Base-by-base conservation (phyloP, 192 early-diverging fungal species). In the Ambispora gerdemannii region DNA sequence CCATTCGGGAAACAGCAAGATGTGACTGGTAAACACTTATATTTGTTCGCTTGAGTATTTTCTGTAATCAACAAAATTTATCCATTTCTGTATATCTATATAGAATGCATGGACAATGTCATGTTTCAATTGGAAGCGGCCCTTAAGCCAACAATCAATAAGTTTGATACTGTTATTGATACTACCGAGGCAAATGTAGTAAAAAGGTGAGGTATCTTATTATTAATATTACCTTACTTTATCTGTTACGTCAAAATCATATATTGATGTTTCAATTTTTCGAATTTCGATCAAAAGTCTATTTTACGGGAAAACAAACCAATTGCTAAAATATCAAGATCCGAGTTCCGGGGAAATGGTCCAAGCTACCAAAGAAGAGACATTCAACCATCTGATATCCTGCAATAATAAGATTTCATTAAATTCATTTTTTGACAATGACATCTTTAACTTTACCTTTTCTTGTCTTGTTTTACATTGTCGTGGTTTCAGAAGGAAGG, bases 21-120 rank as follows among this genome's bases (percentile, higher is more conserved):
- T 74, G 87, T 92, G 0, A 85, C 87, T 27, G 83, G 83, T 83
- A 74, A 33, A 52, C 3, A 51, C 53, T 17, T 52, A 50, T 15
- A 1, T 25, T 13, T 2, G 3, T 2, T 22, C 24, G 13, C 15
- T 17, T 22, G 0, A 51, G 2, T 11, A 6, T 20, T 35, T 13
- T 25, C 6, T 1, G 28, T 20, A 2, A 19, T n/a, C n/a, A n/a
- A n/a, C n/a, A n/a, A n/a, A n/a, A n/a, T n/a, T n/a, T n/a, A n/a
- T n/a, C n/a, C n/a, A n/a, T n/a, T n/a, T n/a, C n/a, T n/a, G 30
- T 24, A 20, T 63, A 17, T 68, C 6, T 50, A 22, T 75, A 25
- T 69, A 82, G 91, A 92, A 71, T 89, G 88, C 63, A 88, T 92
- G 85, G 82, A 78, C 1, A 87, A 87, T 63, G 81, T 86, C 15